phyloP scores from a whole-genome alignment of 371 early-diverging fungal species.

The Fennellomyces sp. region DNA sequence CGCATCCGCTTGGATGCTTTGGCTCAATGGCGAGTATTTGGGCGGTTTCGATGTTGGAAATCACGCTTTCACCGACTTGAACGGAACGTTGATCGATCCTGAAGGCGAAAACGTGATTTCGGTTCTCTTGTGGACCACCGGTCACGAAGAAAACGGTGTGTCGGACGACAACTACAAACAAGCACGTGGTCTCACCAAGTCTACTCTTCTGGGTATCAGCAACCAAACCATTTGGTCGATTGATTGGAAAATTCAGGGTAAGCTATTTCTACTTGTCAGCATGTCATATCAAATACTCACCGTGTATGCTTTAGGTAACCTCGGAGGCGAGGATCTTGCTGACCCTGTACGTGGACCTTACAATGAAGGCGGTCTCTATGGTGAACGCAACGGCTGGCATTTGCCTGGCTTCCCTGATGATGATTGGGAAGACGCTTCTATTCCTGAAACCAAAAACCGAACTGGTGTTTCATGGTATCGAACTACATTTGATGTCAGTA shows the following conservation, averaged over 20 bases:
- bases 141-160: slow-evolving; percentile 20
- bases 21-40: slow-evolving; percentile 27
- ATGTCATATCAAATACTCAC: not conserved
- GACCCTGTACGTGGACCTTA: slow-evolving; percentile 22
- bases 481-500: slow-evolving; percentile 15
- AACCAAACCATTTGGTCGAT: slow-evolving; percentile 7
- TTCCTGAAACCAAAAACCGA: slow-evolving; percentile 10
- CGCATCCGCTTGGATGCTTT: slow-evolving; percentile 17
- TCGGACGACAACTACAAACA: slow-evolving; percentile 13
- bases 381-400: slow-evolving; percentile 32
- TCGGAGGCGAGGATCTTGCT: slow-evolving; percentile 24
- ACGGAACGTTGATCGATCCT: not conserved
- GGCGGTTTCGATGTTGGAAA: slow-evolving; percentile 22
- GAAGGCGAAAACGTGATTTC: slow-evolving; percentile 22
- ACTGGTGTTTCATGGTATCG: slow-evolving; percentile 22
- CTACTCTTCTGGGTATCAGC: slow-evolving; percentile 5
- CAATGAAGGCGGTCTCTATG: slow-evolving; percentile 26
- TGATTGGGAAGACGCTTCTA: slow-evolving; percentile 7
- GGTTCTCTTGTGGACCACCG: slow-evolving; percentile 19
- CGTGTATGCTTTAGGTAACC: slow-evolving; percentile 3
- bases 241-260: slow-evolving; percentile 22
- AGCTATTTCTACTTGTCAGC: not conserved
- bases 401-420: slow-evolving; percentile 24
- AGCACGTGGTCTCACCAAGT: slow-evolving; percentile 17
- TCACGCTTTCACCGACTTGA: slow-evolving; percentile 4